A percentile compares a stretch with the other conserved stretches of the same genome.
phyloP scores from a whole-genome alignment of 2,329 filamentous ascomycete species.

The Akanthomyces lecanii region DNA sequence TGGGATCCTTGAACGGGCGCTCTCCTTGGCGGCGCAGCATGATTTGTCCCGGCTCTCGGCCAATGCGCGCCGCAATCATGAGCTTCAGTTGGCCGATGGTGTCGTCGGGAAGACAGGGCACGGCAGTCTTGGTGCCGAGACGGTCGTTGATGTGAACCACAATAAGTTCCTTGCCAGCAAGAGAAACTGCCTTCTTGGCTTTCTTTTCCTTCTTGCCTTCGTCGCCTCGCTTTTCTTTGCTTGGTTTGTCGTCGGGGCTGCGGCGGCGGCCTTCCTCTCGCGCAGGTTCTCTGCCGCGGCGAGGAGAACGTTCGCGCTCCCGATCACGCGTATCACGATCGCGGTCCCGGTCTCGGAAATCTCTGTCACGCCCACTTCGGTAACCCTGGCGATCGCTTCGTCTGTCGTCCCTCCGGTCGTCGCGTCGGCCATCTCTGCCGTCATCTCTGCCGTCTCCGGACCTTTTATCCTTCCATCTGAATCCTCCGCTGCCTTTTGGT shows the following conservation, averaged over 20 bases:
- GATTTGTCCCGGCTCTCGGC: conserved; percentile 85
- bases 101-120: conserved; percentile 83
- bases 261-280: conserved; percentile 21
- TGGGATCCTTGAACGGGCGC: conserved; percentile 85
- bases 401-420: conserved; percentile 34
- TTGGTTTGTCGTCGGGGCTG: conserved; percentile 21
- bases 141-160: conserved; percentile 91
- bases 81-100: conserved; percentile 84
- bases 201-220: conserved; percentile 36
- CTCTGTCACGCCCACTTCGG: conserved; percentile 26
- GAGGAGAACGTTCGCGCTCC: conserved; percentile 22
- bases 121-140: conserved; percentile 91
- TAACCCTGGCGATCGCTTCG: conserved; percentile 22
- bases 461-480: conserved; percentile 57
- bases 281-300: conserved; percentile 19
- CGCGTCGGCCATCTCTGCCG: conserved; percentile 36
- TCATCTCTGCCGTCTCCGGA: conserved; percentile 40
- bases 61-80: conserved; percentile 84
- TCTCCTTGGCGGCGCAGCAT: conserved; percentile 88
- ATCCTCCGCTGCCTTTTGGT: conserved; percentile 39
- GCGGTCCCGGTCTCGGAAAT: conserved; percentile 27
- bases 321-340: conserved; percentile 34
- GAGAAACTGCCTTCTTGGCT: conserved; percentile 28
- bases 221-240: conserved; percentile 27
- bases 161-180: conserved; percentile 73